Evolutionary conservation across 495 filamentous ascomycete species (phyloP), one percentile per base, ranked within the genome.

Genomic region (Penicillium longicatenatum): DNA sequence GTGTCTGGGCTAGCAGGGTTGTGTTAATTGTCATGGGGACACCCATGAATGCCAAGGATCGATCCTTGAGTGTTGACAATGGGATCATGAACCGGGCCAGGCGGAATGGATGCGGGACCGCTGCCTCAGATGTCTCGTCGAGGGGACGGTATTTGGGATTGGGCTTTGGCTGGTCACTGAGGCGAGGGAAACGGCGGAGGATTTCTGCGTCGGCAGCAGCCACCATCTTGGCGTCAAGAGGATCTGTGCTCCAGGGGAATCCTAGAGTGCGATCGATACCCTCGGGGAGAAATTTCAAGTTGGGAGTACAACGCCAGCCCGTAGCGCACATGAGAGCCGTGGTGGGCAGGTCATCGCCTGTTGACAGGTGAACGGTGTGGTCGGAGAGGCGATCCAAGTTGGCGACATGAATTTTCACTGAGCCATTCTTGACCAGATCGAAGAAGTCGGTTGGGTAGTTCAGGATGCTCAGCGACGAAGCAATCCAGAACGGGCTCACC

Each of bases 31-130:
- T 85, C 64, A 83, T 80, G 20, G 88, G 63, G 16, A 82, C 70
- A n/a, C 89, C 89, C 41, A 82, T 72, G 61, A 91, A 90, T 5
- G 85, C 88, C 51, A 90, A 79, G 39, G 85, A 84, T 19, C 85
- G 82, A 10, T 78, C 73, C 4, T 73, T 69, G 6, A 83, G 65
- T 35, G 85, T 73, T 1, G 82, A 79, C 1, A 87, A 77, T 0
- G 90, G 89, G 0, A 87, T 80, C 66, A 93, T 84, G 70, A 92
- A 92, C 52, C 83, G 86, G 60, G 87, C 82, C 3, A 93, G 75
- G 0, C 76, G 77, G 68, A 77, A 82, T 8, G 76, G 77, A 53
- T 76, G 67, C 5, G 66, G 56, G 21, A 60, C 61, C 20, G 69
- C 59, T 3, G 75, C 70, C n/a, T 71, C 67, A 7, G 72, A 65